These are phyloP conservation scores for Nigrospora oryzae DNA, from an alignment of 2,329 filamentous ascomycete genomes.

Conservation along the genomic window DNA sequence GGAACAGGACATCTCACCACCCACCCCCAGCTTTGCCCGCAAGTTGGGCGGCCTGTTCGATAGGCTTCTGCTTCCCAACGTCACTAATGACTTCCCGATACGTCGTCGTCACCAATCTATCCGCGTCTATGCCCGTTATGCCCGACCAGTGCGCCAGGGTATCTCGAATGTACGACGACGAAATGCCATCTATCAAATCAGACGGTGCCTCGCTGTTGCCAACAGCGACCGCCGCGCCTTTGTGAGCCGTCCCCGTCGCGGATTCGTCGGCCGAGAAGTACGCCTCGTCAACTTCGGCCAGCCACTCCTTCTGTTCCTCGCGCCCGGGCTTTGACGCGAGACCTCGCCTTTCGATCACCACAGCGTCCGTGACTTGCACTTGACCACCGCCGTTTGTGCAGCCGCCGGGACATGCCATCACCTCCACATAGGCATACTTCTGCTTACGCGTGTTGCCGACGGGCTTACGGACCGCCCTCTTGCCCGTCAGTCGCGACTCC, in stretches of 20 bases:
- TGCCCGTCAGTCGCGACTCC: constrained; percentile 72
- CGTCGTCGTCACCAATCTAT: constrained; percentile 72
- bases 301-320: constrained; percentile 79
- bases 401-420: constrained; percentile 98
- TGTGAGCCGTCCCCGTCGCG: constrained; percentile 19
- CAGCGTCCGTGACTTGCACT: constrained; percentile 78
- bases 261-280: constrained; percentile 71
- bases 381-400: constrained; percentile 97
- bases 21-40: constrained; percentile 88
- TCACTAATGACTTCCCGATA: constrained; percentile 92
- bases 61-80: constrained; percentile 67
- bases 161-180: constrained; percentile 55
- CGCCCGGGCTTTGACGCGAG: constrained; percentile 52
- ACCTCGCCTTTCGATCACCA: constrained; percentile 41
- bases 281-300: constrained; percentile 75
- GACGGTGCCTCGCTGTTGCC: constrained; percentile 17
- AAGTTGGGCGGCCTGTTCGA: constrained; percentile 75
- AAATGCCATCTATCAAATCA: constrained; percentile 55
- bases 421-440: constrained; percentile 90
- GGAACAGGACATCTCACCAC: constrained; percentile 48
- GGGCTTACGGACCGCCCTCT: constrained; percentile 53
- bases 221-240: constrained; percentile 1
- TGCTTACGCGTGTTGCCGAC: constrained; percentile 45
- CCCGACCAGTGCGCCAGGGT: constrained; percentile 69
- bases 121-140: constrained; percentile 60